These are phyloP conservation scores for Plasmodium chabaudi DNA, from an alignment of 169 alveolate genomes.

Conservation along the genomic window DNA sequence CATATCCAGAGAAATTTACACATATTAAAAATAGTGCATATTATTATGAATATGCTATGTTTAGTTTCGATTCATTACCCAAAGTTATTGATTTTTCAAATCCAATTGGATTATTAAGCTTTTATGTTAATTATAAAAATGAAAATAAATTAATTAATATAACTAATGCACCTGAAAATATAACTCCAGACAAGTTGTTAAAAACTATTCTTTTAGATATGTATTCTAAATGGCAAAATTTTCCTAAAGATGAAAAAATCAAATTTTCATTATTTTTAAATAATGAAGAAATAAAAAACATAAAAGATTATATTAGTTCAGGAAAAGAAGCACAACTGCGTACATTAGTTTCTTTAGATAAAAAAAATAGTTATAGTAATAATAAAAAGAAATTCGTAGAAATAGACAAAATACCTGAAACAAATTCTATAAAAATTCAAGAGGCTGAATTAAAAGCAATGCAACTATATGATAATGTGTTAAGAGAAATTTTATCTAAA, in stretches of 20 bases:
- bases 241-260: slow-evolving; percentile 61
- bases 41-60: slow-evolving; percentile 22
- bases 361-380: slow-evolving; percentile 7
- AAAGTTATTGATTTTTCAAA: slow-evolving; percentile 51
- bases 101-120: slow-evolving; percentile 35
- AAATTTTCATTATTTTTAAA: slow-evolving; percentile 23
- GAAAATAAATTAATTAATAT: slow-evolving; percentile 55
- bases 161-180: slow-evolving; percentile 58
- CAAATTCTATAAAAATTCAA: slow-evolving; percentile 8
- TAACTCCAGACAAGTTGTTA: slow-evolving; percentile 40
- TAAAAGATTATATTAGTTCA: slow-evolving; percentile 27
- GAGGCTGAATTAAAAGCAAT: slow-evolving; percentile 25
- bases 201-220: slow-evolving; percentile 41
- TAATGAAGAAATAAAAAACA: slow-evolving; percentile 40
- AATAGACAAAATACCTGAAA: slow-evolving; percentile 35
- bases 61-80: slow-evolving; percentile 38
- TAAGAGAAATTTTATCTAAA: slow-evolving; percentile 52
- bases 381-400: slow-evolving; percentile 13
- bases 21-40: slow-evolving; percentile 33
- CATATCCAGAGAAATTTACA: slow-evolving; percentile 45
- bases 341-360: slow-evolving; percentile 23
- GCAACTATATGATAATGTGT: slow-evolving; percentile 38
- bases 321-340: slow-evolving; percentile 37
- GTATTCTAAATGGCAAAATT: slow-evolving; percentile 56
- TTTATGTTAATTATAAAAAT: slow-evolving; percentile 58